Evolutionary conservation across 1,139 yeast species (phyloP).

Genomic region (Zygoascus meyerae): DNA sequence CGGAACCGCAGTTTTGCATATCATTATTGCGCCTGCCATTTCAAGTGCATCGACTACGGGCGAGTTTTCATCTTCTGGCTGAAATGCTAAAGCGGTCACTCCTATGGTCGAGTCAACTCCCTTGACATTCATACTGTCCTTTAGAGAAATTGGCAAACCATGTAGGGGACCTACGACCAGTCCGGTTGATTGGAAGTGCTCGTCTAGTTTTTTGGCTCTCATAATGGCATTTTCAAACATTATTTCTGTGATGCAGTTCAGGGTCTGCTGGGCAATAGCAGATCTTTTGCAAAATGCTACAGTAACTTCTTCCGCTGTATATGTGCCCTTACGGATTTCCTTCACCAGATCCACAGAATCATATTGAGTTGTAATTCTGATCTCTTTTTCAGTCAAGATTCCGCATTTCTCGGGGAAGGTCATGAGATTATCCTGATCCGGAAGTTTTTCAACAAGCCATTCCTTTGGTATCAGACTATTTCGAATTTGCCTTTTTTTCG

Average conservation of each 20-base stretch:
- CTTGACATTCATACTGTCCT: slow-evolving; percentile 45
- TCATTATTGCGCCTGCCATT: slow-evolving; percentile 49
- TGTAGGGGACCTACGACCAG: slow-evolving; percentile 37
- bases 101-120: slow-evolving; percentile 42
- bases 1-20: slow-evolving; percentile 55
- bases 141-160: slow-evolving; percentile 48
- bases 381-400: slow-evolving; percentile 17
- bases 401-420: slow-evolving; percentile 12
- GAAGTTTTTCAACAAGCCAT: slow-evolving; percentile 18
- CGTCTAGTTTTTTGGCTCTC: slow-evolving; percentile 47
- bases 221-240: slow-evolving; percentile 30
- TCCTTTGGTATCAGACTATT: slow-evolving; percentile 21
- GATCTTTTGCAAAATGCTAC: slow-evolving; percentile 40
- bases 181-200: slow-evolving; percentile 22
- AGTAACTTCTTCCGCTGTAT: slow-evolving; percentile 33
- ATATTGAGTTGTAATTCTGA: slow-evolving; percentile 25
- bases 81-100: slow-evolving; percentile 33
- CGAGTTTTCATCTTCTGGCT: slow-evolving; percentile 28
- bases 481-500: slow-evolving; percentile 19
- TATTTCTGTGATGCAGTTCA: slow-evolving; percentile 30
- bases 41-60: slow-evolving; percentile 40
- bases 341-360: slow-evolving; percentile 32
- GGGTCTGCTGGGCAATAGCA: slow-evolving; percentile 37
- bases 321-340: slow-evolving; percentile 38
- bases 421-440: slow-evolving; percentile 12